phyloP scores from a whole-genome alignment of 2,329 filamentous ascomycete species.

The Cercospora zeina region DNA sequence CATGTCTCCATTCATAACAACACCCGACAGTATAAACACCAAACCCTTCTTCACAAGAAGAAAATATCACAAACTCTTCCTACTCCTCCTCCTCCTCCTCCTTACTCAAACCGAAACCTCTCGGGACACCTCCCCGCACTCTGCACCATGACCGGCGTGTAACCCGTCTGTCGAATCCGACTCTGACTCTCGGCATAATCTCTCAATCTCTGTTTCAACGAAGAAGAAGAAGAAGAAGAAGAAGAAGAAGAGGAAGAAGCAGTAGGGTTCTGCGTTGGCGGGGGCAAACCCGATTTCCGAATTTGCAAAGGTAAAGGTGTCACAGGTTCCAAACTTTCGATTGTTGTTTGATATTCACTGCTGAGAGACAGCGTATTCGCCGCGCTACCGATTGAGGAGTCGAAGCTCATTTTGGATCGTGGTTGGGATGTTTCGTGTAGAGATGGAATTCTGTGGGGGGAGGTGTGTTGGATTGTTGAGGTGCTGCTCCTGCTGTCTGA shows the following conservation, averaged over 20 bases:
- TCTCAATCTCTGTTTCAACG: constrained; percentile 12
- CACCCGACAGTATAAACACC: too few species aligned
- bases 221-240: too few species aligned
- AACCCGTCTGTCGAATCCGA: constrained; percentile 15
- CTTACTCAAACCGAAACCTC: constrained; percentile 14
- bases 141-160: not conserved
- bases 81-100: too few species aligned
- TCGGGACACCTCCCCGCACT: not conserved
- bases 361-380: not conserved
- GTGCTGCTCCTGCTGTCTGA: constrained; percentile 22
- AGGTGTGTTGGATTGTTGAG: constrained; percentile 25
- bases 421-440: not conserved
- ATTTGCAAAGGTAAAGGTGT: constrained; percentile 20
- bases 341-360: not conserved
- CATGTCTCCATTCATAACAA: too few species aligned
- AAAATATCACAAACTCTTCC: too few species aligned
- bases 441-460: constrained; percentile 5
- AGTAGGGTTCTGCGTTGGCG: not conserved
- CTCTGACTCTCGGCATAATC: constrained; percentile 23
- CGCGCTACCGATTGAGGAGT: not conserved
- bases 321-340: constrained; percentile 16
- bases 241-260: too few species aligned
- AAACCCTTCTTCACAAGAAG: too few species aligned
- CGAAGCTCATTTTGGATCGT: constrained; percentile 3
- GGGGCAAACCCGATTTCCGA: not conserved